phyloP scores from a whole-genome alignment of 1,284 basidiomycete genomes.

The Leccinum glutinopallens region DNA sequence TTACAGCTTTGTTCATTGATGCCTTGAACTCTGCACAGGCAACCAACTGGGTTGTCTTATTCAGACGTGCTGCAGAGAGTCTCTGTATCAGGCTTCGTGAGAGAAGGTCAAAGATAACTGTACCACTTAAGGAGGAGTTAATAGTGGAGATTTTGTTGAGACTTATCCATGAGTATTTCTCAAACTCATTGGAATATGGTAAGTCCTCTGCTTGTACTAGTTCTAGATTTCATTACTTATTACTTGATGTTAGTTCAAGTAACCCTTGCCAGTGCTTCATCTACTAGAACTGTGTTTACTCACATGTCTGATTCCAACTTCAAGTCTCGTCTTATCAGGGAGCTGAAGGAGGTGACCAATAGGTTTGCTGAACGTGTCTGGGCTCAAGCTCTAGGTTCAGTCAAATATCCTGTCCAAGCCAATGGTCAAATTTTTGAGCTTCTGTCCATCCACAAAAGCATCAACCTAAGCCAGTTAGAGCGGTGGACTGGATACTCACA shows the following conservation, averaged over 20 bases:
- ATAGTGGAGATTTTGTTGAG: background rate
- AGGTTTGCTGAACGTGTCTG: background rate
- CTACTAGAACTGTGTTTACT: background rate
- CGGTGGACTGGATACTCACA: background rate
- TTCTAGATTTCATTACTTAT: background rate
- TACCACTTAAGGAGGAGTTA: background rate
- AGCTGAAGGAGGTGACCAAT: background rate
- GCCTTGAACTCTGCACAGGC: constrained; percentile 1
- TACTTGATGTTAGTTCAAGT: background rate
- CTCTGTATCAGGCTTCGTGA: background rate
- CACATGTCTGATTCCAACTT: background rate
- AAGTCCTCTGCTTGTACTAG: background rate
- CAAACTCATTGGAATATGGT: background rate
- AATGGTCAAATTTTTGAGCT: background rate
- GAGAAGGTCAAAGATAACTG: background rate
- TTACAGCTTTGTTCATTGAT: background rate
- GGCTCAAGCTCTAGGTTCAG: background rate
- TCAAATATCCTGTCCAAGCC: background rate
- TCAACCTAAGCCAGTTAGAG: background rate
- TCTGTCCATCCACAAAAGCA: background rate
- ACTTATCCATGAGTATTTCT: background rate
- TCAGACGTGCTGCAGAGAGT: background rate
- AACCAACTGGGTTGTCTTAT: background rate
- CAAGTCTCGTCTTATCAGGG: background rate
- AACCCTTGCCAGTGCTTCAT: background rate